Evolutionary conservation across 1,139 yeast species (phyloP).

Genomic region (Arxiozyma slooffiae): DNA sequence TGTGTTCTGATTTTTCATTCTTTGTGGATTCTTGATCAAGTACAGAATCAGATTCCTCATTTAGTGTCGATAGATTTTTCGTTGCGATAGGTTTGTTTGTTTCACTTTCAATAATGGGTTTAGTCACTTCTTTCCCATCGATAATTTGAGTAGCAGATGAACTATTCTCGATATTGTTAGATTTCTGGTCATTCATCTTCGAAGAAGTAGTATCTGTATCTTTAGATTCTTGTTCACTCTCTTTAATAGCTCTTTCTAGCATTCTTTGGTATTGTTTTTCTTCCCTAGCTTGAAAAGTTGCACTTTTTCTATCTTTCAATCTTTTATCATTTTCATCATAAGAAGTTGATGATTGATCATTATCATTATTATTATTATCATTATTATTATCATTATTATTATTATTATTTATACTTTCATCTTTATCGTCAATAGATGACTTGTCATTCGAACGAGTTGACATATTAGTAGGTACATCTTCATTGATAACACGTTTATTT

Average conservation of each 20-base stretch:
- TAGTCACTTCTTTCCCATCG: background rate
- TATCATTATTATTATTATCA: conserved; percentile 8
- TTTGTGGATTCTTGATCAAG: background rate
- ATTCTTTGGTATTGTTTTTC: conserved; percentile 34
- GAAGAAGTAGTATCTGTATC: background rate
- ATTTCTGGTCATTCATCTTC: background rate
- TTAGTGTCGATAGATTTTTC: background rate
- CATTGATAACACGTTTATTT: background rate
- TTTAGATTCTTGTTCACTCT: conserved; percentile 29
- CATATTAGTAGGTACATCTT: background rate
- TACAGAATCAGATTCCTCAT: background rate
- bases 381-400: background rate
- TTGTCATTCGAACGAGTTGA: background rate
- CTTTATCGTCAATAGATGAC: background rate
- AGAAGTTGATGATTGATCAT: conserved; percentile 1
- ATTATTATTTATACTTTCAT: background rate
- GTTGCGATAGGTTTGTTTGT: background rate
- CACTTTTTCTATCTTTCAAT: conserved; percentile 25
- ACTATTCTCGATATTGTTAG: background rate
- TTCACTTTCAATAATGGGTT: background rate
- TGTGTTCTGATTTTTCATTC: conserved; percentile 1
- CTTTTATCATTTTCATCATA: conserved; percentile 12
- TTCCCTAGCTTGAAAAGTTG: conserved; percentile 32
- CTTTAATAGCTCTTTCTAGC: conserved; percentile 33
- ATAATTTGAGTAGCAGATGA: background rate